These are phyloP conservation scores for Seiridium unicorne DNA, from an alignment of 2,329 filamentous ascomycete genomes.

Conservation along the genomic window DNA sequence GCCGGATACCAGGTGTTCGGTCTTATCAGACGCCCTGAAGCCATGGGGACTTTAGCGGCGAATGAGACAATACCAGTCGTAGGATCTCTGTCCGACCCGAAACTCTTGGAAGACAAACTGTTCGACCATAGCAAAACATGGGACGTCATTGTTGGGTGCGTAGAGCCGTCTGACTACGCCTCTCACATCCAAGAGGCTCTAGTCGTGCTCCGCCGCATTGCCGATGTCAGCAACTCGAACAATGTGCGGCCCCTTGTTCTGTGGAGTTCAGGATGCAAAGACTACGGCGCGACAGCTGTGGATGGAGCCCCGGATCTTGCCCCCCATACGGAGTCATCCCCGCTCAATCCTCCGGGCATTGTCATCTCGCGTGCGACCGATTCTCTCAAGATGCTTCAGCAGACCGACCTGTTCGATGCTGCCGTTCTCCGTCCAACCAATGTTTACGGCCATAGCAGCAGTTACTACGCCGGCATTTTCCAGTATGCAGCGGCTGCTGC, in stretches of 20 bases:
- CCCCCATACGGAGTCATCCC: slow-evolving; percentile 41
- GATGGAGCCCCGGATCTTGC: slow-evolving; percentile 32
- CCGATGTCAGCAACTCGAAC: slow-evolving; percentile 26
- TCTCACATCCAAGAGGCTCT: slow-evolving; percentile 36
- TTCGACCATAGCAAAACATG: slow-evolving; percentile 26
- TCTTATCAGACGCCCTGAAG: slow-evolving; percentile 34
- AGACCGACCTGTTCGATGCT: slow-evolving; percentile 38
- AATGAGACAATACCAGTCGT: slow-evolving; percentile 40
- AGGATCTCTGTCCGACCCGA: slow-evolving; percentile 32
- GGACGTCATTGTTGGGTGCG: slow-evolving; percentile 41
- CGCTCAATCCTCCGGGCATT: slow-evolving; percentile 28
- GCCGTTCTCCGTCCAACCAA: slow-evolving; percentile 44
- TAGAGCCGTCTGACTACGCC: slow-evolving; percentile 38
- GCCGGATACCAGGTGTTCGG: slow-evolving; percentile 45
- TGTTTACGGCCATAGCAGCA: slow-evolving; percentile 43
- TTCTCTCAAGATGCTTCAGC: slow-evolving; percentile 34
- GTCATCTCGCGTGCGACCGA: slow-evolving; percentile 29
- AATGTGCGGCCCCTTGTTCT: slow-evolving; percentile 40
- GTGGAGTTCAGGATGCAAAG: slow-evolving; percentile 48
- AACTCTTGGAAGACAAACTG: slow-evolving; percentile 24
- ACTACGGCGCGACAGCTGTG: slow-evolving; percentile 38
- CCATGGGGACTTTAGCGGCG: slow-evolving; percentile 24
- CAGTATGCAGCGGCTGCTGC: slow-evolving; percentile 25
- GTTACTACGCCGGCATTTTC: slow-evolving; percentile 41
- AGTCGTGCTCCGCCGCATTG: slow-evolving; percentile 30